A percentile compares a stretch with the other conserved stretches of the same genome.
Evolutionary conservation across 805 yeast species (phyloP).

Genomic region (Scheffersomyces ergatensis): DNA sequence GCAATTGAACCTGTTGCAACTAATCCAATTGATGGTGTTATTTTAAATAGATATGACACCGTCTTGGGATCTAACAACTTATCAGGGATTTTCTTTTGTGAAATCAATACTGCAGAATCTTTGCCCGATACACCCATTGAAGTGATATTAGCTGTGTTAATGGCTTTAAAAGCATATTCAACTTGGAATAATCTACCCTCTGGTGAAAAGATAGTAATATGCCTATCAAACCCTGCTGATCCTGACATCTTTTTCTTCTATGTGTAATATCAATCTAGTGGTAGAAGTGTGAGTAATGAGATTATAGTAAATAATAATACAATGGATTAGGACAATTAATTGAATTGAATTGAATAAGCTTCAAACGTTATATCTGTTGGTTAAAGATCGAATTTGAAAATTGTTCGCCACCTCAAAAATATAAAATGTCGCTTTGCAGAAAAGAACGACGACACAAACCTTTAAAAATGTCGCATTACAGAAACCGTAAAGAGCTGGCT

Average conservation of each 20-base stretch:
- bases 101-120: constrained; percentile 81
- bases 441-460: not conserved
- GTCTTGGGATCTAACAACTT: constrained; percentile 85
- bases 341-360: too few species aligned
- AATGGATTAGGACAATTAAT: too few species aligned
- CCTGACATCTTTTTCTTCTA: constrained; percentile 35
- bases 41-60: constrained; percentile 80
- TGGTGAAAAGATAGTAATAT: constrained; percentile 96
- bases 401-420: too few species aligned
- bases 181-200: constrained; percentile 98
- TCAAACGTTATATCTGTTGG: too few species aligned
- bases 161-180: constrained; percentile 96
- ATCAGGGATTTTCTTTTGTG: constrained; percentile 96
- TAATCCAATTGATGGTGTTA: constrained; percentile 80
- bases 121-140: constrained; percentile 85
- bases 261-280: too few species aligned
- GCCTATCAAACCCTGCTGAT: constrained; percentile 97
- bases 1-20: constrained; percentile 95
- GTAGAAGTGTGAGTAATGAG: too few species aligned
- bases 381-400: too few species aligned
- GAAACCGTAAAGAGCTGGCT: too few species aligned
- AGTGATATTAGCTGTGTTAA: constrained; percentile 87
- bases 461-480: not conserved
- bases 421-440: not conserved
- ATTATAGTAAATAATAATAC: too few species aligned